Evolutionary conservation across 768 basidiomycete species (phyloP).

Genomic region (Phylloporus scabripes): DNA sequence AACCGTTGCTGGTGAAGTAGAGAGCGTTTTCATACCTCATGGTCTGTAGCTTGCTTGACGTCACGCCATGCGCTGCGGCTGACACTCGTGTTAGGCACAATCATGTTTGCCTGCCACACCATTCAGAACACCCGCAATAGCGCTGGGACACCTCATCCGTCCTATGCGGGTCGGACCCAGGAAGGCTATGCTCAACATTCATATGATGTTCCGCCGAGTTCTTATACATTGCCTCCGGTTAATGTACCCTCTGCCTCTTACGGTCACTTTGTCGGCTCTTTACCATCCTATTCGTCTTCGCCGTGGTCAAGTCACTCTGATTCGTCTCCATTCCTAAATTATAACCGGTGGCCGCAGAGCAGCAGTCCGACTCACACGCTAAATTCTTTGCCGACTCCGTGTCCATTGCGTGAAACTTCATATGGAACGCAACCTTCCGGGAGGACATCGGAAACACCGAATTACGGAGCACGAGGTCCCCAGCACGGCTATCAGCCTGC

Average conservation of each 20-base stretch:
- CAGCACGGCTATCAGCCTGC: slow-evolving; percentile 37
- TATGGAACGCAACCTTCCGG: slow-evolving; percentile 28
- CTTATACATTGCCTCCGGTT: slow-evolving; percentile 31
- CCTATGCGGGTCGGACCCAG: slow-evolving; percentile 24
- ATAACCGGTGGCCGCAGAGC: slow-evolving; percentile 27
- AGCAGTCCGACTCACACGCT: slow-evolving; percentile 27
- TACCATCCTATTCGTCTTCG: slow-evolving; percentile 26
- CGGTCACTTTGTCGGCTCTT: slow-evolving; percentile 18
- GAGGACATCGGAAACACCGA: slow-evolving; percentile 36
- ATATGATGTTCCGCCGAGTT: slow-evolving; percentile 25
- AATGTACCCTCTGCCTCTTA: slow-evolving; percentile 27
- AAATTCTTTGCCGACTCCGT: slow-evolving; percentile 20
- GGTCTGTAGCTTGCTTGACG: slow-evolving; percentile 47
- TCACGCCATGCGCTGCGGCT: slow-evolving; percentile 30
- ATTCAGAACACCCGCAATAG: slow-evolving; percentile 26
- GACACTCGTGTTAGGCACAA: slow-evolving; percentile 23
- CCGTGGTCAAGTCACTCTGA: slow-evolving; percentile 26
- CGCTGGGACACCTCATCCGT: slow-evolving; percentile 16
- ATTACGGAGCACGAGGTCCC: slow-evolving; percentile 22
- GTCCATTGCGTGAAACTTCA: slow-evolving; percentile 26
- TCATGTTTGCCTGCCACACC: slow-evolving; percentile 39
- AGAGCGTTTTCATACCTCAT: slow-evolving; percentile 89
- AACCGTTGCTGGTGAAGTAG: slow-evolving; percentile 59
- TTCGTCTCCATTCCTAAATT: slow-evolving; percentile 26
- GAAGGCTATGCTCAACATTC: slow-evolving; percentile 25